A percentile compares a stretch with the other conserved stretches of the same genome.
phyloP scores from a whole-genome alignment of 306 rosid species.

The Astragalus glycyphyllos region DNA sequence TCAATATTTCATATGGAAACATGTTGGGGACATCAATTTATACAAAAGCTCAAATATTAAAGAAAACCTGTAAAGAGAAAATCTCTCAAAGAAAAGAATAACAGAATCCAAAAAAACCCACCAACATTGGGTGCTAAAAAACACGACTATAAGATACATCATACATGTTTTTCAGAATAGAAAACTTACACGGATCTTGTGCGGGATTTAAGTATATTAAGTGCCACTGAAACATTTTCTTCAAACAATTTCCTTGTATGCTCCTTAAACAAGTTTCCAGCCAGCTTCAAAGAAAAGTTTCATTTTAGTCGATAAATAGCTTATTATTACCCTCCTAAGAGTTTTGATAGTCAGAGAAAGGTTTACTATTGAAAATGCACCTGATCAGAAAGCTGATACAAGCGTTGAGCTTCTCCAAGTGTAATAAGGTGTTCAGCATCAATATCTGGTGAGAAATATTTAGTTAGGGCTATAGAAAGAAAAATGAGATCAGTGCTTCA shows the following conservation, averaged over 20 bases:
- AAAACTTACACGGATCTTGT: slow-evolving; percentile 75
- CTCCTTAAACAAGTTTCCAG: slow-evolving; percentile 78
- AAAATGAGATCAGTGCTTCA: slow-evolving; percentile 2
- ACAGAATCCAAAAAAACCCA: not conserved
- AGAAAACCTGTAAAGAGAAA: slow-evolving; percentile 6
- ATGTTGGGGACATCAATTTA: slow-evolving; percentile 2
- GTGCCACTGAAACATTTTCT: slow-evolving; percentile 74
- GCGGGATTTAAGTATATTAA: slow-evolving; percentile 73
- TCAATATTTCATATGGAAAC: slow-evolving; percentile 14
- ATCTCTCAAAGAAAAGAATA: slow-evolving; percentile 27
- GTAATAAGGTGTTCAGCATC: slow-evolving; percentile 66
- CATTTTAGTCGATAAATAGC: slow-evolving; percentile 24
- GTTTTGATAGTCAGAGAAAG: not conserved
- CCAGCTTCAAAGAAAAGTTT: slow-evolving; percentile 63
- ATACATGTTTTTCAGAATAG: slow-evolving; percentile 1
- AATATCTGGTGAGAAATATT: slow-evolving; percentile 59
- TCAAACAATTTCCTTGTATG: slow-evolving; percentile 77
- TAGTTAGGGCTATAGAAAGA: slow-evolving; percentile 35
- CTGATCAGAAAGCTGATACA: slow-evolving; percentile 81
- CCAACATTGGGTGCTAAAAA: slow-evolving; percentile 9
- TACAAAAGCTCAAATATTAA: not conserved
- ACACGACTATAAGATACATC: not conserved
- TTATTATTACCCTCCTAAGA: slow-evolving; percentile 35
- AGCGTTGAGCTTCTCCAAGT: slow-evolving; percentile 73
- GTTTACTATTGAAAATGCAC: slow-evolving; percentile 51